Percentiles rank a stretch among this genome's conserved stretches.
These are phyloP conservation scores for Chaetomiaceae sp. DNA, from an alignment of 2,329 filamentous ascomycete genomes.

Conservation along the genomic window DNA sequence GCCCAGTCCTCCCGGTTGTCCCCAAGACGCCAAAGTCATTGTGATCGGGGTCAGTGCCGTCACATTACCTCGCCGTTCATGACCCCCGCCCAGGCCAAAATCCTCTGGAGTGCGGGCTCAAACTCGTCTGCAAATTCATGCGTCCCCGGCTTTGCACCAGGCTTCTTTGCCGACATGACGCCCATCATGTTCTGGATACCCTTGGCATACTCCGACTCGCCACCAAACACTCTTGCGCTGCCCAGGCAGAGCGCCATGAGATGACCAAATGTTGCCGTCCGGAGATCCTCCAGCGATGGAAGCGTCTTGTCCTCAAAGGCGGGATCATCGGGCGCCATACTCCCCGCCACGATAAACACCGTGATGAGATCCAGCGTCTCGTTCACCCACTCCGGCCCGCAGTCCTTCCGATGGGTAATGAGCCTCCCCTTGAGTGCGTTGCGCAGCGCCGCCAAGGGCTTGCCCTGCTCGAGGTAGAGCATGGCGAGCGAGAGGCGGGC, in stretches of 20 bases:
- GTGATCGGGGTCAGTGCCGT: no score
- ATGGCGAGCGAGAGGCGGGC: conserved; percentile 23
- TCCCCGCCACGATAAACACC: conserved; percentile 20
- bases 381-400: conserved; percentile 27
- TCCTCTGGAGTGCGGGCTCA: conserved; percentile 22
- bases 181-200: conserved; percentile 20
- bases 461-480: conserved; percentile 23
- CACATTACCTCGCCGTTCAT: no score
- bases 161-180: conserved; percentile 9
- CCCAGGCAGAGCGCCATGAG: conserved; percentile 19
- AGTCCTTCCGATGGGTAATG: conserved; percentile 14
- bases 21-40: no score
- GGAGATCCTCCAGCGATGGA: conserved; percentile 18
- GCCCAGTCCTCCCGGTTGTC: no score
- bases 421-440: conserved; percentile 28
- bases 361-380: conserved; percentile 25
- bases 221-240: conserved; percentile 23
- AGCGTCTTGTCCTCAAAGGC: conserved; percentile 15
- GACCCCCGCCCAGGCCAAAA: conserved; percentile 29
- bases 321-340: conserved; percentile 9
- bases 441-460: conserved; percentile 22
- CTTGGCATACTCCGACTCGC: conserved; percentile 21
- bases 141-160: conserved; percentile 13
- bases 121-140: conserved; percentile 25
- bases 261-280: conserved; percentile 25